Evolutionary conservation across 352 stramenopile genomes (phyloP).

Genomic region (Globisporangium paddicum): DNA sequence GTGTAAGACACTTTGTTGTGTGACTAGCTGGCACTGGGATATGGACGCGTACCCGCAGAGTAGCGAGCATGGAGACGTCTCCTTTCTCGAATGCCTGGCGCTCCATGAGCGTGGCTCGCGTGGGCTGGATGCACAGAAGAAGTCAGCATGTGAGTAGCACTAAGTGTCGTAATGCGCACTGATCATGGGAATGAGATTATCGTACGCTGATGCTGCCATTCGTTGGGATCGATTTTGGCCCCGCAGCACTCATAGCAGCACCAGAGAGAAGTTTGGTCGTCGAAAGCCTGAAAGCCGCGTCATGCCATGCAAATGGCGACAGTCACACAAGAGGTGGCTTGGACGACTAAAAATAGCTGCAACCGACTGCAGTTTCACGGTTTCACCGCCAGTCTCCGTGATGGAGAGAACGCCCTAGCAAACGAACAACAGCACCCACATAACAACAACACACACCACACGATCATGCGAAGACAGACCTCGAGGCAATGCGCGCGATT

Average conservation of each 20-base stretch:
- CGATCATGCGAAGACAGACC: neutral
- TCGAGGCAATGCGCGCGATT: neutral
- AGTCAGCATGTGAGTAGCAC: neutral
- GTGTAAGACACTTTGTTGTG: neutral
- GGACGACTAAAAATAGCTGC: neutral
- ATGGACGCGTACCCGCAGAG: conserved; percentile 32
- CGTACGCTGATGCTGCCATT: conserved; percentile 29
- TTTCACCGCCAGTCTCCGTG: neutral
- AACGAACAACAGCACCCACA: neutral
- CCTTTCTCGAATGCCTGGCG: conserved; percentile 62
- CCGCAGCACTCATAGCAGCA: conserved; percentile 59
- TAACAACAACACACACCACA: neutral
- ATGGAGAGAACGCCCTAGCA: neutral
- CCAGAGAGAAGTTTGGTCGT: neutral
- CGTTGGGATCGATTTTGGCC: conserved; percentile 30
- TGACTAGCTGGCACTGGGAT: neutral
- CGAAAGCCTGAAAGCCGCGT: neutral
- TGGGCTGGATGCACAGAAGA: conserved; percentile 19
- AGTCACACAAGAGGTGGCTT: neutral
- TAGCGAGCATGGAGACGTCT: conserved; percentile 71
- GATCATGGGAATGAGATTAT: neutral
- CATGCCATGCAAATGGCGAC: neutral
- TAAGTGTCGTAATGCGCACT: neutral
- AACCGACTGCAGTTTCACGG: neutral
- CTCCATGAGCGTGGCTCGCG: conserved; percentile 63